Evolutionary conservation across 495 filamentous ascomycete genomes (phyloP).

Genomic region (Aeminium ludgeri): DNA sequence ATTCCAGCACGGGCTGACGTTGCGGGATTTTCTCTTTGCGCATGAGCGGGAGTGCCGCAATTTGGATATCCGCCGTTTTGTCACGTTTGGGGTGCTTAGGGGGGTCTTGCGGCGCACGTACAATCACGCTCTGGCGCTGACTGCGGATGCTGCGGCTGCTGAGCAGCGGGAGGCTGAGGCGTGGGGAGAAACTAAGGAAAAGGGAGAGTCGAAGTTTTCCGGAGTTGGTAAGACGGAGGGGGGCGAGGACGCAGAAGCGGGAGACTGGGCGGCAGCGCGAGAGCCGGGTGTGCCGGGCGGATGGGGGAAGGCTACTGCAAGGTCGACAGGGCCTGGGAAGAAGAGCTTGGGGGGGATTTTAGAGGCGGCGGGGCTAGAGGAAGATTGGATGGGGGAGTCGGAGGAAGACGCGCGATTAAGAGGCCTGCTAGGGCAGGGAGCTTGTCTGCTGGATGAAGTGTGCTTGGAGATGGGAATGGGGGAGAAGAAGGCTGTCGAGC

Average conservation of each 20-base stretch:
- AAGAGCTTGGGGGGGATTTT: background rate
- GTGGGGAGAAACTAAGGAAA: too few species aligned
- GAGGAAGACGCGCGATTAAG: constrained; percentile 29
- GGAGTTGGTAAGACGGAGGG: constrained; percentile 4
- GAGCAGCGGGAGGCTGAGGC: constrained; percentile 4
- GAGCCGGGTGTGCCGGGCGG: constrained; percentile 16
- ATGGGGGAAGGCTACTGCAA: constrained; percentile 12
- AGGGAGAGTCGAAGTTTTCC: background rate
- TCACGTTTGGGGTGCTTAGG: constrained; percentile 92
- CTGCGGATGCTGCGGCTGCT: constrained; percentile 20
- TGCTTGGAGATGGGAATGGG: constrained; percentile 56
- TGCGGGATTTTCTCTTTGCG: constrained; percentile 65
- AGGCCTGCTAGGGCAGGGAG: constrained; percentile 54
- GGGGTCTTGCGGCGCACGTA: constrained; percentile 89
- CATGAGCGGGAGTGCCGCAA: constrained; percentile 48
- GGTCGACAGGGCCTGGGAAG: background rate
- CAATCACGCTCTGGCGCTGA: constrained; percentile 50
- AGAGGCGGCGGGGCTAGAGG: background rate
- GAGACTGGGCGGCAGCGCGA: constrained; percentile 7
- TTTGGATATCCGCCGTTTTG: constrained; percentile 76
- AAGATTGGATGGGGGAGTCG: constrained; percentile 1
- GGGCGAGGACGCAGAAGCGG: constrained; percentile 2
- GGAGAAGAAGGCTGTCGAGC: constrained; percentile 35
- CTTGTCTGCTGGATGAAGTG: constrained; percentile 77
- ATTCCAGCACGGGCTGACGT: constrained; percentile 57